Evolutionary conservation across 768 basidiomycete species (phyloP).

Genomic region (Hygrophoropsis aurantiaca): DNA sequence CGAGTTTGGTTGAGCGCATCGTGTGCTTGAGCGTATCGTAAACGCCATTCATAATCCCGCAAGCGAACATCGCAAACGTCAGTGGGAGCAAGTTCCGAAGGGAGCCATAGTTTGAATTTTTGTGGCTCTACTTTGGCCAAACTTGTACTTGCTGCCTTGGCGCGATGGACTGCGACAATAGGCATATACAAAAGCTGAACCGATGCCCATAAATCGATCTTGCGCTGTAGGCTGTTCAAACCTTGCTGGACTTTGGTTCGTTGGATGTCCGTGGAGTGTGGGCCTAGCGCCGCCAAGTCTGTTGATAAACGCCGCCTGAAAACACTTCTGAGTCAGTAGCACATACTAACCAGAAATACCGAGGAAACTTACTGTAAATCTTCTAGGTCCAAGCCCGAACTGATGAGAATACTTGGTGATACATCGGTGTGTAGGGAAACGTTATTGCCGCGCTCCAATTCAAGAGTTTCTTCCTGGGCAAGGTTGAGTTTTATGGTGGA

Average conservation of each 20-base stretch:
- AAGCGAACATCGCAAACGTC: not conserved
- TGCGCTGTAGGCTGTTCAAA: constrained; percentile 15
- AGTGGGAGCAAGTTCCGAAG: not conserved
- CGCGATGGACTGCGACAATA: not conserved
- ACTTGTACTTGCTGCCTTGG: too few relatives aligned
- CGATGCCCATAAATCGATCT: constrained; percentile 26
- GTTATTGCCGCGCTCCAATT: not conserved
- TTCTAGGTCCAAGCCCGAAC: constrained; percentile 15
- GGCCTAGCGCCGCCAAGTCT: constrained; percentile 6
- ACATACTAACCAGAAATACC: too few relatives aligned
- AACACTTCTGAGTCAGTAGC: not conserved
- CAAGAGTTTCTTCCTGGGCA: constrained; percentile 2
- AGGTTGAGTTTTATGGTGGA: constrained; percentile 6
- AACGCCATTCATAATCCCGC: not conserved
- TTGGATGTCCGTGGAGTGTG: constrained; percentile 29
- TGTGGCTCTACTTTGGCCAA: not conserved
- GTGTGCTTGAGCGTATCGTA: constrained; percentile 13
- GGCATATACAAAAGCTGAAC: constrained; percentile 32
- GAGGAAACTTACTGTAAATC: constrained; percentile 10
- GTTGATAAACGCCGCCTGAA: not conserved
- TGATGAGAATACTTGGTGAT: constrained; percentile 5
- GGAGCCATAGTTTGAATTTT: not conserved
- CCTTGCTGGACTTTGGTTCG: constrained; percentile 26
- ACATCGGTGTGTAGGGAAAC: constrained; percentile 6
- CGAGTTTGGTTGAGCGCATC: constrained; percentile 12